Percentiles rank a stretch among this genome's conserved stretches.
Evolutionary conservation across 805 yeast species (phyloP).

Genomic region (Clavispora phyllophila): DNA sequence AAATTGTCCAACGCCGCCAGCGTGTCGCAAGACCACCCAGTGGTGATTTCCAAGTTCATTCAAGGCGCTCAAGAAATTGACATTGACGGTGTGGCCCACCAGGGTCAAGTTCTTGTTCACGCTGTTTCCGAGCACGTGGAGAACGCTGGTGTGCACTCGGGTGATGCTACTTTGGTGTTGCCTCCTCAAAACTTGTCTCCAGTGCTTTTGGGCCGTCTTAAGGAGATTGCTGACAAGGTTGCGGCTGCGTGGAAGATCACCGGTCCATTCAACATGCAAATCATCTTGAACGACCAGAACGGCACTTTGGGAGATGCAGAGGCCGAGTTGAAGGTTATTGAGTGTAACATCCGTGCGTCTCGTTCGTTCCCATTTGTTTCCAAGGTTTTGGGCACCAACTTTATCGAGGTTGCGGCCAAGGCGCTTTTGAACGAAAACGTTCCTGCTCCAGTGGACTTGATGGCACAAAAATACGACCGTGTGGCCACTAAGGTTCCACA

Average conservation of each 20-base stretch:
- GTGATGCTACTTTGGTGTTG: constrained; percentile 95
- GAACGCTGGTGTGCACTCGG: constrained; percentile 99
- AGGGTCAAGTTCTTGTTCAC: constrained; percentile 93
- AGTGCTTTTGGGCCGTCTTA: constrained; percentile 62
- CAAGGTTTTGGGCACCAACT: constrained; percentile 92
- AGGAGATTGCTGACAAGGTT: constrained; percentile 87
- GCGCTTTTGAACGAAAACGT: constrained; percentile 73
- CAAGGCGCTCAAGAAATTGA: constrained; percentile 97
- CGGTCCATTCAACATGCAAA: constrained; percentile 97
- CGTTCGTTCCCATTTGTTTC: constrained; percentile 98
- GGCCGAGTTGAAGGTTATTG: constrained; percentile 80
- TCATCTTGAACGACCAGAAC: constrained; percentile 61
- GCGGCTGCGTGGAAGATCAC: constrained; percentile 90
- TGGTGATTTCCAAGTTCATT: constrained; percentile 92
- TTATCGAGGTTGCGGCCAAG: constrained; percentile 88
- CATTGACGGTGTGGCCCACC: constrained; percentile 96
- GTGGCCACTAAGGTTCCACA: constrained; percentile 98
- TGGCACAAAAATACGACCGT: constrained; percentile 68
- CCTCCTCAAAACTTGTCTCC: constrained; percentile 93
- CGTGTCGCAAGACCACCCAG: constrained; percentile 97
- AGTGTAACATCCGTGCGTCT: constrained; percentile 98
- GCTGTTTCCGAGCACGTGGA: constrained; percentile 98
- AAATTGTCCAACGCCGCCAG: constrained; percentile 93
- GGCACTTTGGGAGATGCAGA: constrained; percentile 54
- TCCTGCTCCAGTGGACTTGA: constrained; percentile 77